Percentiles rank a stretch among this genome's conserved stretches.
These are phyloP conservation scores for Trichoderma lentiforme DNA, from an alignment of 2,329 filamentous ascomycete genomes.

Conservation along the genomic window DNA sequence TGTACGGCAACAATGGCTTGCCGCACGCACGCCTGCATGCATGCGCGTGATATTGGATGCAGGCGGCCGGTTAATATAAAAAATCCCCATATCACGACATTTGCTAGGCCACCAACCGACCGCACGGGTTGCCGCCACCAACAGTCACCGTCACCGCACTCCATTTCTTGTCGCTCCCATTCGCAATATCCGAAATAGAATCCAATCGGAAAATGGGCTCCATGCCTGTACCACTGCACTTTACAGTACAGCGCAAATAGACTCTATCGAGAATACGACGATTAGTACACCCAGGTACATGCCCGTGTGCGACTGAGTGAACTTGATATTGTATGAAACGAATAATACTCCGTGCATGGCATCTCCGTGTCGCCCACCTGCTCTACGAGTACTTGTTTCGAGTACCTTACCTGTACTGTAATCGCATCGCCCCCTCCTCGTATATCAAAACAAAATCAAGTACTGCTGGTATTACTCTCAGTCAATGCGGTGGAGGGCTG, in stretches of 20 bases:
- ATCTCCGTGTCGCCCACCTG: too few relatives aligned
- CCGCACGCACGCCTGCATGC: not conserved
- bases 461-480: not conserved
- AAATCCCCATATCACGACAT: not conserved
- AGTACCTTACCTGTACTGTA: too few relatives aligned
- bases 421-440: not conserved
- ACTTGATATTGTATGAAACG: not conserved
- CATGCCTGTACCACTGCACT: not conserved
- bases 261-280: not conserved
- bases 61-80: conserved; percentile 1
- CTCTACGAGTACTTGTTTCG: not conserved
- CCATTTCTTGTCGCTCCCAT: not conserved
- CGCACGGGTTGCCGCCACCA: not conserved
- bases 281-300: not conserved
- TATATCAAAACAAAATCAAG: not conserved
- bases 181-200: not conserved
- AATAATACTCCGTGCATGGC: too few relatives aligned
- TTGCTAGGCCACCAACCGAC: not conserved
- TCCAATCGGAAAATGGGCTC: not conserved
- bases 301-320: not conserved
- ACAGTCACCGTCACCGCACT: not conserved
- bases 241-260: not conserved
- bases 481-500: conserved; percentile 4
- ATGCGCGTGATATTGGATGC: not conserved
- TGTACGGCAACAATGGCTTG: not conserved